phyloP scores from a whole-genome alignment of 2,329 filamentous ascomycete genomes.

The Trichophyton benhamiae region DNA sequence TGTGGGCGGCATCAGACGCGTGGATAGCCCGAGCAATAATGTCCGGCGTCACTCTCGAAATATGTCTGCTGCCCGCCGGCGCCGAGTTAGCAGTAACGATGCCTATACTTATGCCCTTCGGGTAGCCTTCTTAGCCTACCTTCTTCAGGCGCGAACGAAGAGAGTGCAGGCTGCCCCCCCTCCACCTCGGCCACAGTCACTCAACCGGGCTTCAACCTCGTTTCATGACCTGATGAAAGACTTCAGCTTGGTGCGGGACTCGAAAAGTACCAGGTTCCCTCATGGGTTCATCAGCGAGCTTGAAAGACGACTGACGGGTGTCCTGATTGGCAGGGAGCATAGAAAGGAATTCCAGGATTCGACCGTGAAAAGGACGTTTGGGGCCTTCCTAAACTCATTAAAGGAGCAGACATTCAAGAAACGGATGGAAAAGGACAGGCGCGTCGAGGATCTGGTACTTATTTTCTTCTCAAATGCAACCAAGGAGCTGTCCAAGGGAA shows the following conservation, averaged over 20 bases:
- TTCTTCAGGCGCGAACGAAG: slow-evolving; percentile 81
- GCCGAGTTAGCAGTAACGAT: slow-evolving; percentile 50
- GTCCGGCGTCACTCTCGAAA: slow-evolving; percentile 31
- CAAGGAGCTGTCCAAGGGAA: slow-evolving; percentile 73
- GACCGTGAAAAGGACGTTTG: slow-evolving; percentile 86
- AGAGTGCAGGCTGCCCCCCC: slow-evolving; percentile 72
- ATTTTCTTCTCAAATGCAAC: slow-evolving; percentile 95
- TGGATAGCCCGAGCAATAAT: slow-evolving; percentile 35
- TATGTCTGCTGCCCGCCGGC: slow-evolving; percentile 31
- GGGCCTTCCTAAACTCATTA: slow-evolving; percentile 83
- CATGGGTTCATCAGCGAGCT: slow-evolving; percentile 58
- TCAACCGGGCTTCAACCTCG: slow-evolving; percentile 57
- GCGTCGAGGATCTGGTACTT: slow-evolving; percentile 81
- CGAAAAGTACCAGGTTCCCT: slow-evolving; percentile 58
- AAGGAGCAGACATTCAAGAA: slow-evolving; percentile 81
- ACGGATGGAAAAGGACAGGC: slow-evolving; percentile 83
- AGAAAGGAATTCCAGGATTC: slow-evolving; percentile 82
- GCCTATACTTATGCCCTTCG: slow-evolving; percentile 86
- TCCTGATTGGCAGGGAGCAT: slow-evolving; percentile 68
- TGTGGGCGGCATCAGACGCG: slow-evolving; percentile 35
- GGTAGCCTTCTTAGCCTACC: slow-evolving; percentile 80
- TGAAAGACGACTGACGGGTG: slow-evolving; percentile 67
- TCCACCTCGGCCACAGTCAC: slow-evolving; percentile 47
- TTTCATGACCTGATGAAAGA: slow-evolving; percentile 81
- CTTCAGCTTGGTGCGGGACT: slow-evolving; percentile 56